Percentiles rank a stretch among this genome's conserved stretches.
Conservation (phyloP, 2,329 filamentous ascomycete genomes). For the Penicillium verrucosum region DNA sequence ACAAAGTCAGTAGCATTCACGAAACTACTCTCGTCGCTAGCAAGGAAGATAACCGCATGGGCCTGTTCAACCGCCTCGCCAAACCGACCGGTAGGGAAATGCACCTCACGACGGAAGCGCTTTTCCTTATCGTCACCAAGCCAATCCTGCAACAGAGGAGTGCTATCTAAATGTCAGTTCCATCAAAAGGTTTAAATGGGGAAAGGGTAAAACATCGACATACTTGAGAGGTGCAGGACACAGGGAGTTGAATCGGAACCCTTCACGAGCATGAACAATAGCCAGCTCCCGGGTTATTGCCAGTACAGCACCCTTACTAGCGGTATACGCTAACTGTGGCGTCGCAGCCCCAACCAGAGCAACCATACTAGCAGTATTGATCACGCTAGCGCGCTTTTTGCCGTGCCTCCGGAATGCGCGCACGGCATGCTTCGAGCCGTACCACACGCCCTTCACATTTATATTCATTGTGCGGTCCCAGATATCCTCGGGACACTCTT, state of each 20-base stretch:
- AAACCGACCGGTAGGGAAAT: constrained; percentile 87
- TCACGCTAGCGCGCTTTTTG: constrained; percentile 77
- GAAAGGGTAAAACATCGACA: constrained; percentile 1
- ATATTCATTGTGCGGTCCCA: constrained; percentile 92
- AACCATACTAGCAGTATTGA: constrained; percentile 89
- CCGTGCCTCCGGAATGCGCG: constrained; percentile 73
- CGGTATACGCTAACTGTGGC: constrained; percentile 88
- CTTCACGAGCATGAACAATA: constrained; percentile 86
- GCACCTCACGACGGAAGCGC: constrained; percentile 76
- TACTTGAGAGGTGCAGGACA: constrained; percentile 87
- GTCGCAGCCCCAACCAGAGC: constrained; percentile 83
- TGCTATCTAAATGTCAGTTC: constrained; percentile 49
- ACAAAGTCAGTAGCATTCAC: constrained; percentile 90
- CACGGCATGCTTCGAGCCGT: constrained; percentile 86
- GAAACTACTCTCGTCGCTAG: constrained; percentile 83
- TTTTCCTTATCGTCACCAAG: constrained; percentile 82
- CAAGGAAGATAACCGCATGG: constrained; percentile 81
- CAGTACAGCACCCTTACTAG: constrained; percentile 87
- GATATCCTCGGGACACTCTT: constrained; percentile 82
- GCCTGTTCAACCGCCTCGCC: constrained; percentile 91
- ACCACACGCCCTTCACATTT: constrained; percentile 98
- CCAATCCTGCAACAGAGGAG: constrained; percentile 88
- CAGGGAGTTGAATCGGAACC: constrained; percentile 84
- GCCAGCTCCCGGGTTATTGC: constrained; percentile 87
- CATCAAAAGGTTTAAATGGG: not conserved